Evolutionary conservation across 306 rosid genomes (phyloP), one percentile per base, ranked within the genome.

Genomic region (Carpinus viminea): DNA sequence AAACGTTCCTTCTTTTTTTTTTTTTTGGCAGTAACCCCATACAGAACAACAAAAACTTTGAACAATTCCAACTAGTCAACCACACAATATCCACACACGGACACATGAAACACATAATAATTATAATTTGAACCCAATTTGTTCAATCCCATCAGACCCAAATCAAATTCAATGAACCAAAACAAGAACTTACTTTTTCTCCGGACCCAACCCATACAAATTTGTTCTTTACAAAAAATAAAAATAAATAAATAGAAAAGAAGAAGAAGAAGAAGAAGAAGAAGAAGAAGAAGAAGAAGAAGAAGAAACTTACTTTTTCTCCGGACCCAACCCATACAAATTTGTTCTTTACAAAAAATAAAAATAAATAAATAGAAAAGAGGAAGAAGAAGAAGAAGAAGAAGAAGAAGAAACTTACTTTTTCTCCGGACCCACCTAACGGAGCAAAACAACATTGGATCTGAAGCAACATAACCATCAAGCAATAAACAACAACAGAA

Each of bases 181-280:
- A 61, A 38, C n/a, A 46, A 76, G 65, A 20, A 80, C 92, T 90
- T 84, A 93, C 99, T 89, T 84, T 84, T 79, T 88, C 68, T 80
- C 75, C 52, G 36, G 21, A 84, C 43, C 83, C 50, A 60, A 73
- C 15, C 73, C 88, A 56, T 9, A 56, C 2, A 8, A 1, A 21
- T 45, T 7, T 45, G 18, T 52, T 52, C 56, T 20, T 18, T 20
- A 56, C 62, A 15, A 53, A 21, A 56, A 20, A 21, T n/a, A n/a
- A n/a, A n/a, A n/a, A n/a, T n/a, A n/a, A n/a, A n/a, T n/a, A n/a
- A n/a, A n/a, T n/a, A n/a, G n/a, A n/a, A n/a, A n/a, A 56, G n/a
- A 20, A 20, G 4, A 55, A 55, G 7, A 56, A 56, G n/a, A 56
- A 8, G 2, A 31, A 31, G n/a, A n/a, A 56, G n/a, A 20, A 20